Evolutionary conservation across 768 basidiomycete genomes (phyloP).

Genomic region (Mycena filopes): DNA sequence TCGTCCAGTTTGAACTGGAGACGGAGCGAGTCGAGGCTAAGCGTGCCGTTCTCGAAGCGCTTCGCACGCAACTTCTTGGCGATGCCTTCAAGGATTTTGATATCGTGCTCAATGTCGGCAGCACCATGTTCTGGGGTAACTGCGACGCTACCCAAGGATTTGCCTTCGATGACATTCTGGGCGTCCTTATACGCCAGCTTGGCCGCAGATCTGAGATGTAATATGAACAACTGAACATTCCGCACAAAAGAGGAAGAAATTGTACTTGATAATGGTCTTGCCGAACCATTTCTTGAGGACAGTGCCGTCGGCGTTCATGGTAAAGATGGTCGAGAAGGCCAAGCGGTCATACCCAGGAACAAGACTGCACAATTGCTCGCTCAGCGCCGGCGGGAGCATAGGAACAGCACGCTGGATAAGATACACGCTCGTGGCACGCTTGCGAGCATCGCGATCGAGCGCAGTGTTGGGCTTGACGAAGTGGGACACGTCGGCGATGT

Average conservation of each 20-base stretch:
- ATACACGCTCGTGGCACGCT: slow-evolving; percentile 96
- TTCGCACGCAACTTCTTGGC: slow-evolving; percentile 77
- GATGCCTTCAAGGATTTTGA: slow-evolving; percentile 73
- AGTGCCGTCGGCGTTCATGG: slow-evolving; percentile 83
- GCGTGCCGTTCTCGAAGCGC: slow-evolving; percentile 84
- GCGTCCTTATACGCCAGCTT: slow-evolving; percentile 87
- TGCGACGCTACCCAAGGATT: slow-evolving; percentile 60
- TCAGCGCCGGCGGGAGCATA: slow-evolving; percentile 95
- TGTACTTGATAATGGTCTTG: slow-evolving; percentile 89
- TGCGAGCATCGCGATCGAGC: slow-evolving; percentile 97
- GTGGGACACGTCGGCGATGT: slow-evolving; percentile 95
- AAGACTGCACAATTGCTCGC: slow-evolving; percentile 93
- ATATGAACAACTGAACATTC: slow-evolving; percentile 19
- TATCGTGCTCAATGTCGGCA: slow-evolving; percentile 77
- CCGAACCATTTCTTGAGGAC: slow-evolving; percentile 93
- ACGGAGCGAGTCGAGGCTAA: slow-evolving; percentile 74
- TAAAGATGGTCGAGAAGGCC: slow-evolving; percentile 91
- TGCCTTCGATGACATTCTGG: slow-evolving; percentile 84
- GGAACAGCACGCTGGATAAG: slow-evolving; percentile 96
- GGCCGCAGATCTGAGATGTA: slow-evolving; percentile 75
- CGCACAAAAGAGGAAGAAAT: slow-evolving; percentile 14
- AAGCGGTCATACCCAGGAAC: slow-evolving; percentile 89
- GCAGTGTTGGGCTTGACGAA: slow-evolving; percentile 96
- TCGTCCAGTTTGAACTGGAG: slow-evolving; percentile 86
- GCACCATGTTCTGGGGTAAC: slow-evolving; percentile 68